Evolutionary conservation across 2,329 filamentous ascomycete species (phyloP), one percentile per base, ranked within the genome.

Genomic region (Alternaria sp.): DNA sequence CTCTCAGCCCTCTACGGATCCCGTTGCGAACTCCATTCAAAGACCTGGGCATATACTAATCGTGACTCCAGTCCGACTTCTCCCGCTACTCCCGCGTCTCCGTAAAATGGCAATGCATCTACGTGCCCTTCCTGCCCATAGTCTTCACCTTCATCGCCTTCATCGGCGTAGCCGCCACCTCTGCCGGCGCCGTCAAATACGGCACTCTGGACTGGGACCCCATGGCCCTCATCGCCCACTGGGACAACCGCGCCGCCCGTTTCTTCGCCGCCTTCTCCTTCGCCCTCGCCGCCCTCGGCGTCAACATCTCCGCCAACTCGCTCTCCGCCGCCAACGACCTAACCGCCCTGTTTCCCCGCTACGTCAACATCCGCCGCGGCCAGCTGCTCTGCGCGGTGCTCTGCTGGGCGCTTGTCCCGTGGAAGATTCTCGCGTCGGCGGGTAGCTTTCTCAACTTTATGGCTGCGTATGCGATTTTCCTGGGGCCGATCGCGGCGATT

Each of bases 391-490:
- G 80, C 47, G 80, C 82, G 2, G 65, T 84, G 1, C 65, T 83
- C 51, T 77, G 76, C 12, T 85, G 80, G 82, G 81, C 78, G 20
- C 77, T 82, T 2, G 82, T 82, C 0, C 83, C 82, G 0, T 84
- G 83, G 83, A 82, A 83, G 72, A 84, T 84, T 55, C 73, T 84
- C 6, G 78, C 73, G 30, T 79, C 76, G 37, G 82, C 82, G 4
- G 73, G 76, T 11, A 78, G 70, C 14, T 83, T 84, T 50, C 69
- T 84, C 4, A 84, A 86, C 46, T 92, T 92, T 78, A 90, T 92
- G 85, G 83, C 85, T 46, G 89, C 88, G 0, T 89, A 90, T 74
- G 85, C 86, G 1, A 84, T 91, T 43, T 91, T 92, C 78, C 80
- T 91, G 0, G 88, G 87, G 0, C 88, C 89, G 0, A 88, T 91